Evolutionary conservation across 352 stramenopile species (phyloP), one percentile per base, ranked within the genome.

Genomic region (Thalassiosira hispida): DNA sequence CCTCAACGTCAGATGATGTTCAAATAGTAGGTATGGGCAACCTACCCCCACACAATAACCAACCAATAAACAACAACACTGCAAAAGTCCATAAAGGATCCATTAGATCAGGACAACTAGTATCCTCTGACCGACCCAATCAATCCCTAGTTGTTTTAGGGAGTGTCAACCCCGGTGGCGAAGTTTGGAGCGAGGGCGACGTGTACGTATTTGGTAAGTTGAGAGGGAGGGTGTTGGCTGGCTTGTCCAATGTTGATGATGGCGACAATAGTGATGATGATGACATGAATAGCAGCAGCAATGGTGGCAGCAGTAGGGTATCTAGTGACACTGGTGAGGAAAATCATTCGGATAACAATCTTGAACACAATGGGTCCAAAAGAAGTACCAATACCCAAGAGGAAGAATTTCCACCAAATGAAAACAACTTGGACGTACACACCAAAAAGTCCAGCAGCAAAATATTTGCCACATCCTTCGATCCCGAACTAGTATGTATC

Each of bases 121-220:
- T 84, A 42, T 62, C 70, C 12, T 57, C 77, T 14, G 77, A 76
- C 33, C 44, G 53, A 14, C 57, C 69, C 0, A 68, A 77, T 46
- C 61, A 81, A 59, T 84, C 77, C 18, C 60, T 84, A 14, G 40
- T 84, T 1, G 70, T 84, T 44, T 53, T 84, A 5, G 77, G 77
- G 27, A 72, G 44, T 40, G 73, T 84, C 1, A 75, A 84, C 60
- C 55, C 77, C 20, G 77, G 77, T 35, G 77, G 77, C 3, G 77
- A 84, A 64, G 70, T 84, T 18, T 71, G 67, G 69, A 64, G 49
- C 29, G 77, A 84, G 52, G 77, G 77, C 11, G 77, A 84, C 65
- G 73, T 84, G 5, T 77, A 67, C 47, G 63, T 84, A n/a, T 81
- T 81, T 69, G 77, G 77, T 16, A 77, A 80, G 25, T 55, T 84